Percentiles rank a stretch among this genome's conserved stretches.
phyloP scores from a whole-genome alignment of 2,329 filamentous ascomycete genomes.

The Aspergillus fructus region DNA sequence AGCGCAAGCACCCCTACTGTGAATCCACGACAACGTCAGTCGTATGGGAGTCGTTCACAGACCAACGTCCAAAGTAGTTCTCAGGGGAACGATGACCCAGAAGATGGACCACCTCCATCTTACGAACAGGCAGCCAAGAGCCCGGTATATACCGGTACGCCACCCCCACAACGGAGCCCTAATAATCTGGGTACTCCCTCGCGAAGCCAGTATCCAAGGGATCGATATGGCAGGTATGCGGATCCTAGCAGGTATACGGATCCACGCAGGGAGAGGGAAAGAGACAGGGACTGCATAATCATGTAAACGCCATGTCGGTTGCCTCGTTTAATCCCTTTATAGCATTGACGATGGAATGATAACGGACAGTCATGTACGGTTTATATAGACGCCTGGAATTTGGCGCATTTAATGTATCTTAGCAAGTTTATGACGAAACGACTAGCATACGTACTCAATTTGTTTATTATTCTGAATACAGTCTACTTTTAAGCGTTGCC shows the following conservation, averaged over 20 bases:
- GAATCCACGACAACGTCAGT: constrained; percentile 25
- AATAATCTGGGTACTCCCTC: constrained; percentile 26
- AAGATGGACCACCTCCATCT: constrained; percentile 59
- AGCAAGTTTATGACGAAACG: constrained; percentile 8
- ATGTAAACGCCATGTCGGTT: constrained; percentile 32
- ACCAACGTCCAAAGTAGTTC: constrained; percentile 25
- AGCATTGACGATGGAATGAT: constrained; percentile 11
- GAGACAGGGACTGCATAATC: constrained; percentile 44
- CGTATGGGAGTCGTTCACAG: constrained; percentile 16
- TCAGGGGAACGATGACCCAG: constrained; percentile 36
- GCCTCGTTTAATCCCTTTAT: not conserved
- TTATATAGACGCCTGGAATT: constrained; percentile 10
- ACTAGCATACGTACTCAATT: not conserved
- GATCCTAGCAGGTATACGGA: constrained; percentile 30
- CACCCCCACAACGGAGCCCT: constrained; percentile 46
- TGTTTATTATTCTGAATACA: not conserved
- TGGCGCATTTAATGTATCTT: constrained; percentile 14
- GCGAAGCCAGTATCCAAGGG: constrained; percentile 21
- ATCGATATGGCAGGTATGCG: constrained; percentile 14
- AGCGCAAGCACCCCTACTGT: constrained; percentile 15
- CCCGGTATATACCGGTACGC: constrained; percentile 48
- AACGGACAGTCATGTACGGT: constrained; percentile 8
- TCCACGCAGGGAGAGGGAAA: constrained; percentile 28
- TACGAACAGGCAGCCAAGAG: constrained; percentile 64
- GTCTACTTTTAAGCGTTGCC: not conserved